Evolutionary conservation across 2,329 filamentous ascomycete species (phyloP).

Genomic region (Neobulgaria alba): DNA sequence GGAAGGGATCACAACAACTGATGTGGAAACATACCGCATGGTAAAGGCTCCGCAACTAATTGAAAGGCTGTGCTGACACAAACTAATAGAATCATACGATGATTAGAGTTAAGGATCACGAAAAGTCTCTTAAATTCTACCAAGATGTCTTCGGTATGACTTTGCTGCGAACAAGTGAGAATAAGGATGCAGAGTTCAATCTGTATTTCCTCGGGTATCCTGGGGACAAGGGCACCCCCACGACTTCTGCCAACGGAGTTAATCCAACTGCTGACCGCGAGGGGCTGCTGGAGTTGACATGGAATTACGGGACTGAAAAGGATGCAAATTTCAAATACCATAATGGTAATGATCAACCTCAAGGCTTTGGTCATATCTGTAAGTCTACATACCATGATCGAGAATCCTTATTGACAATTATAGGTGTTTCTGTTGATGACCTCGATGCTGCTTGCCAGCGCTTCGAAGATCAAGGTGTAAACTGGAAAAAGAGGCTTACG

Average conservation of each 20-base stretch:
- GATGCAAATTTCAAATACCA: slow-evolving; percentile 80
- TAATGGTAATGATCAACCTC: slow-evolving; percentile 82
- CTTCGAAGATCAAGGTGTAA: slow-evolving; percentile 72
- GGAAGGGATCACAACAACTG: slow-evolving; percentile 62
- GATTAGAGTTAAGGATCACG: slow-evolving; percentile 80
- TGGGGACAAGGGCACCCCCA: slow-evolving; percentile 43
- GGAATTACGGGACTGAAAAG: slow-evolving; percentile 78
- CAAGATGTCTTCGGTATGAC: slow-evolving; percentile 85
- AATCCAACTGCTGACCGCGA: slow-evolving; percentile 61
- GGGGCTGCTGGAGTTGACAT: slow-evolving; percentile 83
- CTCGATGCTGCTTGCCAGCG: slow-evolving; percentile 79
- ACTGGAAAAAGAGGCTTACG: slow-evolving; percentile 92
- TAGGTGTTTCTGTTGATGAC: slow-evolving; percentile 75
- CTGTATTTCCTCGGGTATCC: slow-evolving; percentile 88
- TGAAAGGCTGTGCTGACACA: slow-evolving; percentile 3
- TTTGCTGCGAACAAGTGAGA: slow-evolving; percentile 65
- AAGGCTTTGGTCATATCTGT: slow-evolving; percentile 94
- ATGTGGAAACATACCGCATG: slow-evolving; percentile 67
- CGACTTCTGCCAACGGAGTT: slow-evolving; percentile 44
- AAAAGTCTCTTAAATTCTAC: slow-evolving; percentile 71
- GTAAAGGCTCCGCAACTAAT: slow-evolving; percentile 26
- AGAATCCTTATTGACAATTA: neutral
- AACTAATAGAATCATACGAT: slow-evolving; percentile 70
- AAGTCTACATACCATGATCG: slow-evolving; percentile 29
- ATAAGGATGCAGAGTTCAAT: slow-evolving; percentile 66